Base-by-base conservation (phyloP, 2,329 filamentous ascomycete species). In the Ceratocystis papillata region DNA sequence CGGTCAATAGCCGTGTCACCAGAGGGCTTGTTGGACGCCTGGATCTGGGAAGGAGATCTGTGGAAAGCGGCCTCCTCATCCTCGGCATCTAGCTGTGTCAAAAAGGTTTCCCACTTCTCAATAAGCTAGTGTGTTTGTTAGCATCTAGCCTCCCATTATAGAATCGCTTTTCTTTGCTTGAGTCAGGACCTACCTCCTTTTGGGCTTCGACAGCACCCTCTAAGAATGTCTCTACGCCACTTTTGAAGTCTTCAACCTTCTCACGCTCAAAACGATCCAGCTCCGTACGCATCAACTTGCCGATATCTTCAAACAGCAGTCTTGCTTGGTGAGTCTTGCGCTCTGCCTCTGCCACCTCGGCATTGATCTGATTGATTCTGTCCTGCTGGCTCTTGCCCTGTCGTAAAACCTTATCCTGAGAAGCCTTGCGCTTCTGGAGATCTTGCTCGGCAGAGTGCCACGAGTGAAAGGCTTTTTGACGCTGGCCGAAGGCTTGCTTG, bases 221-320 rank as follows among this genome's bases (percentile, higher is more conserved):
- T 71, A 99, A 77, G 77, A 96, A 99, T 1, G 94, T 99, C 79
- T 99, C 94, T 1, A 99, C 92, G 0, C 92, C 93, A 69, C 89
- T 94, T 80, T 99, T 99, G 76, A 99, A 99, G 74, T 99, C 94
- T 74, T 99, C 94, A 2, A 99, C 94, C 79, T 99, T 99, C 77
- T 99, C 94, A 71, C 84, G 84, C 78, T 99, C 94, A 73, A 99
- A 99, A 20, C 92, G 83, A 72, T 97, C 94, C 70, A 99, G 80
- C 76, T 99, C 94, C 45, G 81, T 82, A 68, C 90, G 85, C 91
- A 99, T 94, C 73, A 96, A 78, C 12, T 91, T 83, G 15, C 94
- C 94, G 92, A 99, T 97, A 73, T 99, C 94, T 70, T 99, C 94
- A 72, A 99, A 99, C 59, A 96, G 77, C 67, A 97, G 77, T 65